Percentiles rank a stretch among this genome's conserved stretches.
These are phyloP conservation scores for Coemansia aciculifera DNA, from an alignment of 192 early-diverging fungal species.

Conservation along the genomic window DNA sequence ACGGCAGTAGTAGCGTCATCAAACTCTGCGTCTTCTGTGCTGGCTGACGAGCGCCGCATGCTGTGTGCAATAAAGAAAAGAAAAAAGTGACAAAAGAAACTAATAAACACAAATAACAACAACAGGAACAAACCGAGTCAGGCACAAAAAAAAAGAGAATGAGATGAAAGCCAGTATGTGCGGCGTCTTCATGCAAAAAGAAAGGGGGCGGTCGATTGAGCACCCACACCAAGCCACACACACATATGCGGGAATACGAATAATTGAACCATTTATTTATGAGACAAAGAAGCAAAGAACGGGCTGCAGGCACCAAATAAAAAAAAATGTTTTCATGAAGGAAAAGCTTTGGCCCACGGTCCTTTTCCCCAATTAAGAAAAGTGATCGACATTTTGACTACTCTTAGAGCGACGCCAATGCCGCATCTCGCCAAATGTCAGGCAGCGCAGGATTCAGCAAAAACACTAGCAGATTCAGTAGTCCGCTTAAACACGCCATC, in stretches of 20 bases:
- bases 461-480: constrained; percentile 48
- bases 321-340: constrained; percentile 4
- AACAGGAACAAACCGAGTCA: background rate
- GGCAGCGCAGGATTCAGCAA: constrained; percentile 52
- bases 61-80: background rate
- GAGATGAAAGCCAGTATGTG: background rate
- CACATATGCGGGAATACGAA: background rate
- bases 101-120: constrained; percentile 5
- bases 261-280: background rate
- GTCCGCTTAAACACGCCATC: constrained; percentile 27
- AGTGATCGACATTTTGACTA: background rate
- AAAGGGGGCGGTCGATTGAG: constrained; percentile 5
- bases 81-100: background rate
- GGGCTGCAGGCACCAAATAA: constrained; percentile 10
- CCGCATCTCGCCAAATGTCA: constrained; percentile 38
- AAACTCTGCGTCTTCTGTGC: background rate
- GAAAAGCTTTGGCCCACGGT: background rate
- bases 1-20: background rate
- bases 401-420: constrained; percentile 19
- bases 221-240: constrained; percentile 1
- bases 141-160: background rate
- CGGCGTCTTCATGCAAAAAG: background rate
- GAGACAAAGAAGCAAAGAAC: background rate
- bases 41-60: constrained; percentile 16
- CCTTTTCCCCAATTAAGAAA: background rate